phyloP scores from a whole-genome alignment of 2,329 filamentous ascomycete species.

The Paraphoma chrysanthemicola region DNA sequence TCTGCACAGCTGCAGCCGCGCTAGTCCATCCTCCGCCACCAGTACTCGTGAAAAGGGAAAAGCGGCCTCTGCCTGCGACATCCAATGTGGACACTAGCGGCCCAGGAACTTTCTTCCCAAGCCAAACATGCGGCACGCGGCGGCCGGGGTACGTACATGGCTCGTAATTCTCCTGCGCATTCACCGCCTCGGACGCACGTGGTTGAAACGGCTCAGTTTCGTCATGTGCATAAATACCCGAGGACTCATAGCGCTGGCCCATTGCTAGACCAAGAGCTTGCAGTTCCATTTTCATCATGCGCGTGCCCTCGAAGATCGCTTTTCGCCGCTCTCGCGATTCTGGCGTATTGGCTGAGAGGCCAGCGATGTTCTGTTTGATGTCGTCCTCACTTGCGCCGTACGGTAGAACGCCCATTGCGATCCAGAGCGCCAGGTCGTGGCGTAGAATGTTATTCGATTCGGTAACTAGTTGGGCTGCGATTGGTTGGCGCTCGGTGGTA shows the following conservation, averaged over 20 bases:
- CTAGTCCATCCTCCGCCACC: slow-evolving; percentile 63
- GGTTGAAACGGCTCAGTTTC: slow-evolving; percentile 36
- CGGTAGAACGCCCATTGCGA: slow-evolving; percentile 9
- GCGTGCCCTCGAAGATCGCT: slow-evolving; percentile 50
- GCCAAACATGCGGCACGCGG: slow-evolving; percentile 69
- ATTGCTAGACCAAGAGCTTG: slow-evolving; percentile 66
- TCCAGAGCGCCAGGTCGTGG: slow-evolving; percentile 10
- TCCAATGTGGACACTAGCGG: slow-evolving; percentile 64
- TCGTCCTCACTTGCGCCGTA: slow-evolving; percentile 10
- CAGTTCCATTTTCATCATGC: slow-evolving; percentile 57
- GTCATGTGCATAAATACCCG: slow-evolving; percentile 55
- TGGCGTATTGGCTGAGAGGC: not conserved
- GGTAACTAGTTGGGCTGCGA: slow-evolving; percentile 17
- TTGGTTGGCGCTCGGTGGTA: slow-evolving; percentile 44
- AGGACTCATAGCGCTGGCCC: slow-evolving; percentile 62
- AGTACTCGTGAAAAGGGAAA: slow-evolving; percentile 53
- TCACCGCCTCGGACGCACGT: slow-evolving; percentile 33
- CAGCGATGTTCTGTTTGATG: slow-evolving; percentile 1
- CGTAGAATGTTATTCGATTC: slow-evolving; percentile 18
- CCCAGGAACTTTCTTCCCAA: slow-evolving; percentile 58
- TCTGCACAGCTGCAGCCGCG: slow-evolving; percentile 53
- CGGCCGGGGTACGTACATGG: slow-evolving; percentile 65
- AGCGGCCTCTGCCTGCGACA: slow-evolving; percentile 61
- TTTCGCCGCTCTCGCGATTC: slow-evolving; percentile 9
- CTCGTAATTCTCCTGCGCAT: slow-evolving; percentile 54